Evolutionary conservation across 306 rosid genomes (phyloP), one percentile per base, ranked within the genome.

Genomic region (Vicia faba): DNA sequence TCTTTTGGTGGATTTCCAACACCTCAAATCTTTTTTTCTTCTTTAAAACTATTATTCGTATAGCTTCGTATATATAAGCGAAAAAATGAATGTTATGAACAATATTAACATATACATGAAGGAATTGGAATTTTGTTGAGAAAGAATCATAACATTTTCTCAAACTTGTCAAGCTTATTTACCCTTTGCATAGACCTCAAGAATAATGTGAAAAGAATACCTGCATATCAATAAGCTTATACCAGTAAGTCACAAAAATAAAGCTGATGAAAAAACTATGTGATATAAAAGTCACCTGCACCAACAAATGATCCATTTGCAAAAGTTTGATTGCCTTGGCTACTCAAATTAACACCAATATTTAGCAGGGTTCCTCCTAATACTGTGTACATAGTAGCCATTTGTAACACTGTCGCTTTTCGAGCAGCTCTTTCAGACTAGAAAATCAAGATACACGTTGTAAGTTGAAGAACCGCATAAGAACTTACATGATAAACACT

Each of bases 371-470:
- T 88, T 25, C 99, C 89, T 43, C 95, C 99, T 45, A 93, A 18
- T 41, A 93, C 97, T 4, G 88, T 80, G 69, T 93, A 93, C 45
- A 85, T 44, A 0, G 96, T 88, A 29, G 92, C 95, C 99, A 90
- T 90, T 70, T 93, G 97, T 61, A 90, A 77, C 54, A 88, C 71
- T 0, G 85, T 81, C 68, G 97, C 99, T 79, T 88, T 93, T 57
- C 82, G 71, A 68, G 97, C 96, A 13, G 97, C 97, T 88, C 99
- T 86, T 78, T 90, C 97, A 3, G 95, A 90, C 97, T 93, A 79
- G 15, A 49, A 82, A 69, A 43, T 19, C 57, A 56, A 36, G 71
- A 56, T 19, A 57, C 7, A 7, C 20, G 29, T 41, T 75, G 12
- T 18, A 18, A 13, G 31, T 73, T 43, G 14, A 45, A 41, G 33